Evolutionary conservation across 345 rosid species (phyloP).

Genomic region (Syzygium oleosum): DNA sequence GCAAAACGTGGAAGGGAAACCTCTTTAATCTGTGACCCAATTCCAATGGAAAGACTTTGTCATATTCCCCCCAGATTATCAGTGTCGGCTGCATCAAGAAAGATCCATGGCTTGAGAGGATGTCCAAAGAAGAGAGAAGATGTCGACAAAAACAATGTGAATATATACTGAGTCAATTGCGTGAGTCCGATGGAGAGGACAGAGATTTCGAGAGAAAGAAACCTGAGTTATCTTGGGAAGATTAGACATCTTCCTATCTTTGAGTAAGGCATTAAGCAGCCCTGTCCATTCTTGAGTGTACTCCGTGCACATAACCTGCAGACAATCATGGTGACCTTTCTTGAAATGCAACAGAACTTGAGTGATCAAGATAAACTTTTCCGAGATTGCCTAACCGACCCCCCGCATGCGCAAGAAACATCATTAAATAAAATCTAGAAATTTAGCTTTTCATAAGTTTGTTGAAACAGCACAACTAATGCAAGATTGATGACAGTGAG

Average conservation of each 20-base stretch:
- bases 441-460: neutral
- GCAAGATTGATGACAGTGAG: neutral
- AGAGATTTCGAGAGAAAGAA: neutral
- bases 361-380: neutral
- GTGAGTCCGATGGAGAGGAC: neutral
- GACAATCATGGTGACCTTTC: neutral
- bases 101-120: neutral
- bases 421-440: neutral
- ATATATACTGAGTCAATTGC: neutral
- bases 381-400: neutral
- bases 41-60: constrained; percentile 2
- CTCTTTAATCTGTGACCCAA: constrained; percentile 7
- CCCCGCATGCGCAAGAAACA: neutral
- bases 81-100: neutral
- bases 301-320: neutral
- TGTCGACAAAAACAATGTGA: neutral
- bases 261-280: constrained; percentile 1
- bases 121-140: neutral
- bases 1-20: neutral
- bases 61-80: constrained; percentile 6
- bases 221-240: constrained; percentile 10
- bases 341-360: neutral
- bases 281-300: neutral
- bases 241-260: constrained; percentile 1
- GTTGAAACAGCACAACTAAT: neutral